These are phyloP conservation scores for Primulina huaijiensis DNA, from an alignment of 257 asterid species.

Conservation along the genomic window DNA sequence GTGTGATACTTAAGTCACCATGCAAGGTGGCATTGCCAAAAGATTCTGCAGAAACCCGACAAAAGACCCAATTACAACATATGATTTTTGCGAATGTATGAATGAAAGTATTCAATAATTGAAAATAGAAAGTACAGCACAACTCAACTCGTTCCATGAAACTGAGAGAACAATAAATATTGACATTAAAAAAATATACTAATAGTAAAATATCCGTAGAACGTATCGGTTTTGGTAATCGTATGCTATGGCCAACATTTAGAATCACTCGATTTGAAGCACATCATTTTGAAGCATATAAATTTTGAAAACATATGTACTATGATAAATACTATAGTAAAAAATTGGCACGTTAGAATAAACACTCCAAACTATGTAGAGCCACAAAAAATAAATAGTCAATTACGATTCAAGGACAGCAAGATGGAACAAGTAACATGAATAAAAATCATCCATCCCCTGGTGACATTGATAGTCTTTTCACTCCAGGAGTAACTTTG, in stretches of 20 bases:
- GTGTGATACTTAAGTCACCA: constrained; percentile 7
- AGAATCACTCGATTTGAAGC: background rate
- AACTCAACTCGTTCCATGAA: background rate
- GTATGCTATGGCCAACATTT: background rate
- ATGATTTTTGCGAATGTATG: background rate
- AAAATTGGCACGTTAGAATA: background rate
- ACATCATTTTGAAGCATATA: background rate
- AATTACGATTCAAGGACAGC: too few relatives aligned
- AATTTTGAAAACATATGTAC: background rate
- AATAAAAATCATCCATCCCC: too few relatives aligned
- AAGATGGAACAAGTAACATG: too few relatives aligned
- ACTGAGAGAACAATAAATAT: background rate
- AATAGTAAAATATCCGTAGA: too few relatives aligned
- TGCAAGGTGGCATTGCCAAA: background rate
- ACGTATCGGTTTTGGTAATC: too few relatives aligned
- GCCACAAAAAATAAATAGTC: background rate
- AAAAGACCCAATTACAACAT: background rate
- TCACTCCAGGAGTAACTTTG: too few relatives aligned
- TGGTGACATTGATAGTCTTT: too few relatives aligned
- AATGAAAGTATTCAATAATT: background rate
- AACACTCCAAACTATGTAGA: background rate
- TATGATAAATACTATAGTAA: background rate
- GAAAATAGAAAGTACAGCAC: too few relatives aligned
- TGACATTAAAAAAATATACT: too few relatives aligned
- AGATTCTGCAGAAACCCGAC: background rate